These are phyloP conservation scores for Dryadomyces quercivorus DNA, from an alignment of 2,329 filamentous ascomycete species.

Conservation along the genomic window DNA sequence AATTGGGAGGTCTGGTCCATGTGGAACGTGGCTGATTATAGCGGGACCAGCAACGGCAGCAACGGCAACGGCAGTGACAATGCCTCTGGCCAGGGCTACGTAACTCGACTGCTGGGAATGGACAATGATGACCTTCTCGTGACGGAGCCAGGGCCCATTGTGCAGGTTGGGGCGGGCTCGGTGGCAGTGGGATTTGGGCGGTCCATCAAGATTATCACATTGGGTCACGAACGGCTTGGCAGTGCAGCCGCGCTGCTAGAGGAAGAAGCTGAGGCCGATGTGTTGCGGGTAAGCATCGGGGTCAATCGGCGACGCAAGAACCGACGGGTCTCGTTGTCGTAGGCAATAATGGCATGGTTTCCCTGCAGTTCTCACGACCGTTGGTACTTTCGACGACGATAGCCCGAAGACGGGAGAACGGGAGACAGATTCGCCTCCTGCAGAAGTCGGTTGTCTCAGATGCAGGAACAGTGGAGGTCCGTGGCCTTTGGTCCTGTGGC, in stretches of 20 bases:
- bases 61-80: conserved; percentile 23
- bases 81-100: conserved; percentile 3
- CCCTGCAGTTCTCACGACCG: too few species aligned
- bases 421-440: too few species aligned
- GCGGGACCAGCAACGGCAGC: conserved; percentile 12
- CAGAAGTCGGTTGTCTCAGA: too few species aligned
- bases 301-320: conserved; percentile 1
- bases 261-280: not conserved
- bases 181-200: conserved; percentile 63
- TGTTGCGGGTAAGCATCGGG: not conserved
- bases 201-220: conserved; percentile 55
- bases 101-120: conserved; percentile 28
- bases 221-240: conserved; percentile 54
- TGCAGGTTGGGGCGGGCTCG: conserved; percentile 48
- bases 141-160: conserved; percentile 51
- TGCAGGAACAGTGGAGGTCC: too few species aligned
- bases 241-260: conserved; percentile 18
- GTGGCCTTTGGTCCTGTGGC: too few species aligned
- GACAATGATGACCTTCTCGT: conserved; percentile 33
- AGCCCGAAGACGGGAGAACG: too few species aligned
- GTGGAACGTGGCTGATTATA: conserved; percentile 28
- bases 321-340: not conserved
- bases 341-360: not conserved
- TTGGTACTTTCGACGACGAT: too few species aligned
- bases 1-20: conserved; percentile 45